Evolutionary conservation across 331 rosid genomes (phyloP).

Genomic region (Phaseolus coccineus): DNA sequence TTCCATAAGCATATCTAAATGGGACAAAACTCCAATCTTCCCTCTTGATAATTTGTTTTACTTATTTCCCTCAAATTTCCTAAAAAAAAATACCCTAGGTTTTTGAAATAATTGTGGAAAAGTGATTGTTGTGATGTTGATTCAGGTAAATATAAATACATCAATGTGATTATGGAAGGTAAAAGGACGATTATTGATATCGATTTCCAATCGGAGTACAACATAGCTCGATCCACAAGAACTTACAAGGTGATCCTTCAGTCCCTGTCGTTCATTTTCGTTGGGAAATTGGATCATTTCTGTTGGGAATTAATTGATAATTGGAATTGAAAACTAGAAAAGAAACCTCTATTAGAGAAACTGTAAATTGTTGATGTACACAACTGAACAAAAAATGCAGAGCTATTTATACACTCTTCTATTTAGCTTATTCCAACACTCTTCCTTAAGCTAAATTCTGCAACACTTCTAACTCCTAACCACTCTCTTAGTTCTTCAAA

Average conservation of each 20-base stretch:
- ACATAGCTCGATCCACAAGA: slow-evolving; percentile 91
- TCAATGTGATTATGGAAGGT: slow-evolving; percentile 77
- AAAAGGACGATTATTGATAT: slow-evolving; percentile 79
- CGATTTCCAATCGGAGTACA: slow-evolving; percentile 94
- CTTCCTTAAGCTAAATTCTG: no score
- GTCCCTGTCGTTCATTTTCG: slow-evolving; percentile 81
- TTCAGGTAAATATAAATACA: slow-evolving; percentile 90
- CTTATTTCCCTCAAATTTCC: background rate
- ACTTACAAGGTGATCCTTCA: slow-evolving; percentile 83
- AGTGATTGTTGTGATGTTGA: slow-evolving; percentile 29
- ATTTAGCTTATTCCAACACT: no score
- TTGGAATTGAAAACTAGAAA: no score
- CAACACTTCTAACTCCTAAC: no score
- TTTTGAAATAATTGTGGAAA: background rate
- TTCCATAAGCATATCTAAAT: slow-evolving; percentile 79
- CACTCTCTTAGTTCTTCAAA: no score
- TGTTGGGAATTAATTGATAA: background rate
- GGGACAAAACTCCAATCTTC: slow-evolving; percentile 69
- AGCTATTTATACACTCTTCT: no score
- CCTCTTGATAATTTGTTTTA: slow-evolving; percentile 60
- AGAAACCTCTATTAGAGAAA: no score
- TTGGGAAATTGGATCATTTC: slow-evolving; percentile 84
- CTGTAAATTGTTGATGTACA: no score
- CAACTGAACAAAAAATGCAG: no score
- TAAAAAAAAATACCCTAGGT: background rate